Base-by-base conservation (phyloP, 2,329 filamentous ascomycete genomes). In the Hirsutella minnesotensis region DNA sequence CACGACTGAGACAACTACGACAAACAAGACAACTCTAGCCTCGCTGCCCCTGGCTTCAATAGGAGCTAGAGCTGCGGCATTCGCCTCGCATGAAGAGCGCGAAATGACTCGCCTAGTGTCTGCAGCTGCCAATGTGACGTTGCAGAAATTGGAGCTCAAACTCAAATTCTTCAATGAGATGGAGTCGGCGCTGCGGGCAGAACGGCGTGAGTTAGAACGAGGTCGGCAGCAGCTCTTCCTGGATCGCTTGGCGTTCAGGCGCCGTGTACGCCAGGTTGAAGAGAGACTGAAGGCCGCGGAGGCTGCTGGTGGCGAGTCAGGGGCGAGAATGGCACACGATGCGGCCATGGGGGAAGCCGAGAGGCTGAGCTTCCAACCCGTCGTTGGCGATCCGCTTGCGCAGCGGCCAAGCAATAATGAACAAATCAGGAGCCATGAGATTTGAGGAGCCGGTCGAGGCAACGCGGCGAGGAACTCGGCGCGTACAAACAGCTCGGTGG, bases 121-220 rank as follows among this genome's bases (percentile, higher is more conserved):
- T 3, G 84, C 88, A 5, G 87, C 88, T 0, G 86, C 95, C 41
- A 98, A 98, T 58, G 74, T 94, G 12, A 90, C 86, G n/a, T 71
- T 96, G 29, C 83, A 95, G 58, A 98, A 98, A 66, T 80, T 96
- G 48, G 88, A 96, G 64, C 70, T 96, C 54, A 98, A 98, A 66
- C 74, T 98, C 46, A 82, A 87, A 56, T 94, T 96, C 61, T 98
- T 98, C 65, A 83, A 86, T 54, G 92, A 98, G 62, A 89, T 98
- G 75, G 92, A 98, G 64, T 76, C 85, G 16, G 82, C 95, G 37
- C 72, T 98, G 40, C 85, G 94, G 54, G 87, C 89, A 5, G 92
- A 98, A 67, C 82, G 90, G 46, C 79, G 89, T 46, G 92, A 98
- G 63, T 73, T 98, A 19, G 92, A 98, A 64, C 79, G 89, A 44